phyloP scores from a whole-genome alignment of 805 yeast genomes.

The Wickerhamomyces pijperi region DNA sequence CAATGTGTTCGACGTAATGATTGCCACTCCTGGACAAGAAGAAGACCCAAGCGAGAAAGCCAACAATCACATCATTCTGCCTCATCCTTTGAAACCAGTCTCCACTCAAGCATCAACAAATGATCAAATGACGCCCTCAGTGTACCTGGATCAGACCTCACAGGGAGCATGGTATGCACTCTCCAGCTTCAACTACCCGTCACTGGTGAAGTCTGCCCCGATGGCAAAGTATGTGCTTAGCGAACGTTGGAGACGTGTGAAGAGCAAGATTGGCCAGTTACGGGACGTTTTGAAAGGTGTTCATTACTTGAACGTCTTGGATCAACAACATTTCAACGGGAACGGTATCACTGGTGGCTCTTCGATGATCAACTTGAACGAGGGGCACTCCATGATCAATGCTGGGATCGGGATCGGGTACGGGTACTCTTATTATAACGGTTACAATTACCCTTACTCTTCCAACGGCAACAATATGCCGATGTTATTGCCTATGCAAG shows the following conservation, averaged over 20 bases:
- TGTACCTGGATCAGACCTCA: constrained; percentile 50
- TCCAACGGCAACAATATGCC: too few species aligned
- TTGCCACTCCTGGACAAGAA: too few species aligned
- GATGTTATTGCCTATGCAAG: too few species aligned
- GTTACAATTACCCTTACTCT: too few species aligned
- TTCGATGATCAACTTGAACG: too few species aligned
- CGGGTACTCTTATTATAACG: too few species aligned
- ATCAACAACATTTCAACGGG: not conserved
- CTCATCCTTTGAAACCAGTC: constrained; percentile 48
- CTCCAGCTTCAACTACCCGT: constrained; percentile 68
- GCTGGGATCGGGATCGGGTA: too few species aligned
- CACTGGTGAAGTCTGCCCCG: constrained; percentile 74
- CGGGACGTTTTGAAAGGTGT: constrained; percentile 37
- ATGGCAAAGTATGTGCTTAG: constrained; percentile 42
- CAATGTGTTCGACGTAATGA: constrained; percentile 66
- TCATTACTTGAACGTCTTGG: constrained; percentile 22
- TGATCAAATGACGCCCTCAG: constrained; percentile 37
- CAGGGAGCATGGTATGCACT: constrained; percentile 77
- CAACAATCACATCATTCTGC: constrained; percentile 39
- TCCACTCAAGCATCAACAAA: constrained; percentile 6
- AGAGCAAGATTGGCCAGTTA: constrained; percentile 24
- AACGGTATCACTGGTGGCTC: too few species aligned
- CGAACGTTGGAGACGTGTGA: constrained; percentile 34
- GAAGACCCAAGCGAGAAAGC: too few species aligned
- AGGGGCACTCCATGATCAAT: too few species aligned